Evolutionary conservation across 495 filamentous ascomycete species (phyloP), one percentile per base, ranked within the genome.

Genomic region (Neurospora sp.): DNA sequence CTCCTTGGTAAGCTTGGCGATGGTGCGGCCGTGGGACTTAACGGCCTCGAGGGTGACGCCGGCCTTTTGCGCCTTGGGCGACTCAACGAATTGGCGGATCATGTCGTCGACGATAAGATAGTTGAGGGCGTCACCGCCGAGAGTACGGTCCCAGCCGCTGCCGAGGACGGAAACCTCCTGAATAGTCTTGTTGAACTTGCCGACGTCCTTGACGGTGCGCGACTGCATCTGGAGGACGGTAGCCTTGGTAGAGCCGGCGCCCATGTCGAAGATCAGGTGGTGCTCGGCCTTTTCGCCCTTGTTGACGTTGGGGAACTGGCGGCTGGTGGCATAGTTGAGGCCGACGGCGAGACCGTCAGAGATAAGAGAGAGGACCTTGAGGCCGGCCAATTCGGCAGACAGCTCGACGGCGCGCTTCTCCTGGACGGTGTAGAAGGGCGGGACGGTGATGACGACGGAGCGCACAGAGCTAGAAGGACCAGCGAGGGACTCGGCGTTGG

Each of bases 231-330:
- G 91, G 79, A 99, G 78, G 20, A 99, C 85, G 9, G 94, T 96
- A n/a, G 95, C 96, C 72, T 93, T 97, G 18, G 96, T 93, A n/a
- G 93, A 97, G 10, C 96, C 96, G 77, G 96, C 96, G 73, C 96
- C 96, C 94, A 98, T 98, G 77, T 99, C 96, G 76, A 94, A 98
- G 20, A 99, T 88, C 78, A 99, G 85, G 79, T 99, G 93, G 77
- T 92, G 88, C 80, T 99, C 96, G 4, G 96, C 92, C 84, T 93
- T 94, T 76, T 90, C 91, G 65, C 94, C 94, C 71, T 95, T 90
- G 53, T 88, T 91, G 44, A 96, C 84, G 73, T 86, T 92, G 18
- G 93, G 93, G 82, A 99, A 99, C 27, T 89, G 93, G 75, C 96
- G 88, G 76, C 88, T 91, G 18, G 93, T 98, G 22, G 96, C 96